phyloP scores from a whole-genome alignment of 2,329 filamentous ascomycete genomes.

The Oidium heveae region DNA sequence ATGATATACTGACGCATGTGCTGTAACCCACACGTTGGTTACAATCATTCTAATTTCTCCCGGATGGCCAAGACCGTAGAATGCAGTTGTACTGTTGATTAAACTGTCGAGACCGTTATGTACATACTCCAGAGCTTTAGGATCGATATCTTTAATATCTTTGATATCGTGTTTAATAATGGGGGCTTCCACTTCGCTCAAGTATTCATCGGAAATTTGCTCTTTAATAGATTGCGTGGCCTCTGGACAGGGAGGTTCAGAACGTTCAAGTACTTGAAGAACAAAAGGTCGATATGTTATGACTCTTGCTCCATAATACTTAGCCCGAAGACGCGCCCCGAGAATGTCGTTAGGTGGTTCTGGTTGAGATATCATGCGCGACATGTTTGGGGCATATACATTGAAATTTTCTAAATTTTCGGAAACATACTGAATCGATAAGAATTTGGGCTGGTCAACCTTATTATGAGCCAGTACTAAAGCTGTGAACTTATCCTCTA shows the following conservation, averaged over 20 bases:
- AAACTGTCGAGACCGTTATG: constrained; percentile 32
- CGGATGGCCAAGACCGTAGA: constrained; percentile 29
- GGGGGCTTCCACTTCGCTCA: constrained; percentile 11
- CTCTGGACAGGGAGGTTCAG: constrained; percentile 2
- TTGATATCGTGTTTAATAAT: constrained; percentile 17
- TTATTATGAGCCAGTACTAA: constrained; percentile 2
- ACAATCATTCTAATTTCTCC: constrained; percentile 46
- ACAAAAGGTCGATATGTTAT: constrained; percentile 69
- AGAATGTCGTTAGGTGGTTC: constrained; percentile 52
- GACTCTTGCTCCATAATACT: constrained; percentile 81
- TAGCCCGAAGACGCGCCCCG: constrained; percentile 60
- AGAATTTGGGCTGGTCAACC: constrained; percentile 12
- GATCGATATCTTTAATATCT: constrained; percentile 15
- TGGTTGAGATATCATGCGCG: constrained; percentile 20
- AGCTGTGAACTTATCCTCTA: constrained; percentile 1
- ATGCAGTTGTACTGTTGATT: constrained; percentile 64
- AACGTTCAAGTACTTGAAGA: constrained; percentile 23
- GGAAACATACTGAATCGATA: constrained; percentile 22
- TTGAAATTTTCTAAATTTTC: constrained; percentile 16
- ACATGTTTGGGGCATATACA: constrained; percentile 24
- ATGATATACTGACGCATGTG: constrained; percentile 55
- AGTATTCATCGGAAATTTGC: constrained; percentile 6
- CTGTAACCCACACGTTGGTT: constrained; percentile 90
- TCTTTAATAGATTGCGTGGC: constrained; percentile 4
- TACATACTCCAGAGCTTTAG: constrained; percentile 27